Base-by-base conservation (phyloP, 2,329 filamentous ascomycete genomes). In the Alternaria triticimaculans region DNA sequence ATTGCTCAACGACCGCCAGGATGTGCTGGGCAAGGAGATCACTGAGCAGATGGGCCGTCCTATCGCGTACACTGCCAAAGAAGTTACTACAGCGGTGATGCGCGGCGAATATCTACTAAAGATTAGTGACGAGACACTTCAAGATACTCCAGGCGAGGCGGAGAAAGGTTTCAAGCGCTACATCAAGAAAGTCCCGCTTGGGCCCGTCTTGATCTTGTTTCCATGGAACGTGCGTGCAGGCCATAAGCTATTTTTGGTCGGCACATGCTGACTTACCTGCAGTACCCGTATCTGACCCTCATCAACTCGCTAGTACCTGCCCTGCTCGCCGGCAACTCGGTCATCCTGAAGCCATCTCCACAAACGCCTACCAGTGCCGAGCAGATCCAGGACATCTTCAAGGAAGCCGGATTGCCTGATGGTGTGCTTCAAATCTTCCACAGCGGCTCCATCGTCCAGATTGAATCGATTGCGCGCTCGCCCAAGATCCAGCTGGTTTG, bases 1-100 rank as follows among this genome's bases (percentile, higher is more conserved):
- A 66, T 81, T 92, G 5, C 84, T 98, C 26, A 81, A 83, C 15
- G 87, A 89, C 54, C 90, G 89, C 78, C 87, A 94, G 80, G 91
- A 96, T 88, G 91, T 89, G 66, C 85, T 98, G 33, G 94, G 91
- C 6, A 87, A 88, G 70, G 94, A 97, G 79, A 83, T 98, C 63
- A 97, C 94, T 0, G 90, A 93, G 78, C 94, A 98, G 83, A 98
- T 98, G 94, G 95, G 95, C 45, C 87, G 95, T 20, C 95, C 95
- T 33, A 97, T 97, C 74, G 87, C 91, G 41, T 97, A 95, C 80
- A 92, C 92, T 0, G 89, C 87, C 50, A 93, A 89, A 71, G 95
- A 98, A 83, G 87, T 98, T 70, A 83, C 88, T 28, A 98, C 95
- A 15, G 94, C 94, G 8, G 87, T 96, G 69, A 92, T 92, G 82